phyloP scores from a whole-genome alignment of 352 stramenopile species.

The Detonula confervacea region DNA sequence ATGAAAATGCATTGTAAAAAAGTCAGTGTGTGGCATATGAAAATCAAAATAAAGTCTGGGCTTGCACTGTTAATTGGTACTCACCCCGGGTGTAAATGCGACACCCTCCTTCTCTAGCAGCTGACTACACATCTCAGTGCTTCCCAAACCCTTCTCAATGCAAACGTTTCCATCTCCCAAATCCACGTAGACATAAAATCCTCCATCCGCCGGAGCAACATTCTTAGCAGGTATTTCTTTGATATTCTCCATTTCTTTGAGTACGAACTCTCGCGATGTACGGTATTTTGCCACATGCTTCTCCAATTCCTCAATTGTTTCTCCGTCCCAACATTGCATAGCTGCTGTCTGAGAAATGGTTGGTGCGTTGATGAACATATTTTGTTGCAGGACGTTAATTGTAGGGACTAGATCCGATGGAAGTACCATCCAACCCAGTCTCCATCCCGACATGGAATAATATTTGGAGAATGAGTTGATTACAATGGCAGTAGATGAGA shows the following conservation, averaged over 20 bases:
- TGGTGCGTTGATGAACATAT: conserved; percentile 89
- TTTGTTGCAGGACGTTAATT: conserved; percentile 86
- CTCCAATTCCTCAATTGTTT: conserved; percentile 82
- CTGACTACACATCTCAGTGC: conserved; percentile 64
- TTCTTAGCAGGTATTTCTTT: conserved; percentile 68
- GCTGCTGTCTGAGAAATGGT: conserved; percentile 86
- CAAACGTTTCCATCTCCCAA: conserved; percentile 70
- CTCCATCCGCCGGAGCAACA: conserved; percentile 84
- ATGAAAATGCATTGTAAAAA: background rate
- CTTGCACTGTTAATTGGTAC: background rate
- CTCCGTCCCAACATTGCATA: conserved; percentile 76
- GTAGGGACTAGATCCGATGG: conserved; percentile 73
- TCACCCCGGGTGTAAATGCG: conserved; percentile 82
- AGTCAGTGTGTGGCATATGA: no score
- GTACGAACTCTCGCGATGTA: conserved; percentile 68
- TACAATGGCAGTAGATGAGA: conserved; percentile 73
- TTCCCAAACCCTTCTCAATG: conserved; percentile 53
- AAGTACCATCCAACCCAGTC: conserved; percentile 88
- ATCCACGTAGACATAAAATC: conserved; percentile 89
- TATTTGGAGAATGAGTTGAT: conserved; percentile 90
- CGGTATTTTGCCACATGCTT: conserved; percentile 81
- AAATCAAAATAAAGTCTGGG: no score
- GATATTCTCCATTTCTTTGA: conserved; percentile 68
- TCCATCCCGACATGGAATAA: conserved; percentile 88
- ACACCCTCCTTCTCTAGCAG: conserved; percentile 75